phyloP scores from a whole-genome alignment of 257 asterid species.

The Solanum peruvianum region DNA sequence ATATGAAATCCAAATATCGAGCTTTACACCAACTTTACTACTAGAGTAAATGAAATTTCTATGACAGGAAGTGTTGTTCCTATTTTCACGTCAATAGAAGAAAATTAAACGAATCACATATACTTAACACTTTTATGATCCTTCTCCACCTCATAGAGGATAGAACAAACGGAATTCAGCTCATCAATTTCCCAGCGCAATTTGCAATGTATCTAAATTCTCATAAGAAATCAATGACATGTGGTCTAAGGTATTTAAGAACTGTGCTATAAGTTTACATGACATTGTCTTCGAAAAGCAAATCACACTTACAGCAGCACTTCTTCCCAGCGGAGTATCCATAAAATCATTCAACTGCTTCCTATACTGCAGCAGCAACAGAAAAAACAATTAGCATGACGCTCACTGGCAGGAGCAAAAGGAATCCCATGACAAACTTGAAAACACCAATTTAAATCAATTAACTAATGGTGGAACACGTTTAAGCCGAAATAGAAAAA shows the following conservation, averaged over 20 bases:
- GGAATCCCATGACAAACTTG: not conserved
- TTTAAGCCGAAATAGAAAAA: not conserved
- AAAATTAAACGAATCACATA: not conserved
- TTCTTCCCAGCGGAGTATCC: conserved; percentile 78
- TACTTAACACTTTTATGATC: not conserved
- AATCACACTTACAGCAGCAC: conserved; percentile 55
- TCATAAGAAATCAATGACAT: not conserved
- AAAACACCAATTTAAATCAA: not conserved
- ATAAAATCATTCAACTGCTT: conserved; percentile 61
- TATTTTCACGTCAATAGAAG: not conserved
- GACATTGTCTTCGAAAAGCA: not conserved
- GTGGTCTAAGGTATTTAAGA: not conserved
- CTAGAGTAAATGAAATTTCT: not conserved
- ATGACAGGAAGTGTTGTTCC: not conserved
- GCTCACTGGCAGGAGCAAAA: not conserved
- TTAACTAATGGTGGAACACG: not conserved
- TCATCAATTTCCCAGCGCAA: not conserved
- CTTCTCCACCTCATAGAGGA: not conserved
- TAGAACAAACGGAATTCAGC: not conserved
- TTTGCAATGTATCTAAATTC: not conserved
- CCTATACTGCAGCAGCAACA: conserved; percentile 58
- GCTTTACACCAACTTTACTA: not conserved
- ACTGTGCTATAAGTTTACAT: not conserved
- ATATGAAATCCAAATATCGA: not conserved
- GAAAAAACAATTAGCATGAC: not conserved